Evolutionary conservation across 257 asterid species (phyloP).

Genomic region (Scutellaria baicalensis): DNA sequence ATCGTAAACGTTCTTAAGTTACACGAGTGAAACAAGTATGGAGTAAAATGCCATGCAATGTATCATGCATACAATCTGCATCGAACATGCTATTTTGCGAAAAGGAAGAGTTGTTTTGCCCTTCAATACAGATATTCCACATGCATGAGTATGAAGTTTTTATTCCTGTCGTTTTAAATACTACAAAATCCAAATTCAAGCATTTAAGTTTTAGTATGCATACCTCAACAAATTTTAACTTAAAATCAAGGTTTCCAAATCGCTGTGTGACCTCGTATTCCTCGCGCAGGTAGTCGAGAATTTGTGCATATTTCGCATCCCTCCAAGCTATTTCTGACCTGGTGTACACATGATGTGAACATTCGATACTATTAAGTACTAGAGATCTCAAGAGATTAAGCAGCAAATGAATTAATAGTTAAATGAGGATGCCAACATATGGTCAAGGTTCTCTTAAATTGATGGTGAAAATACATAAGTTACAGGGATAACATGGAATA

Average conservation of each 20-base stretch:
- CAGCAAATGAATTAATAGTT: background rate
- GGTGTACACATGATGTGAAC: slow-evolving; percentile 13
- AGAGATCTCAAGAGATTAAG: background rate
- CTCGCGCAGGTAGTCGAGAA: slow-evolving; percentile 89
- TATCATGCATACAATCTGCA: no score
- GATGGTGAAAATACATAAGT: background rate
- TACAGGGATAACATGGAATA: background rate
- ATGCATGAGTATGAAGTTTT: no score
- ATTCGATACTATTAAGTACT: background rate
- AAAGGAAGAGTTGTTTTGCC: no score
- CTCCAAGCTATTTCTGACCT: slow-evolving; percentile 99
- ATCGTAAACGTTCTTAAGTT: no score
- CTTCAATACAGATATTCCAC: no score
- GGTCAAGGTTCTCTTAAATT: background rate
- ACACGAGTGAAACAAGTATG: no score
- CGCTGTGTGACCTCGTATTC: slow-evolving; percentile 95
- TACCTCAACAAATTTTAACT: slow-evolving; percentile 93
- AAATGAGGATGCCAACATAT: background rate
- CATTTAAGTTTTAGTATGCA: background rate
- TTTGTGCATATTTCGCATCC: slow-evolving; percentile 90
- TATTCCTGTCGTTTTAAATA: background rate
- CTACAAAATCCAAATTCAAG: background rate
- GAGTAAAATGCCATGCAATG: no score
- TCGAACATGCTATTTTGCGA: no score
- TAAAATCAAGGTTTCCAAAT: slow-evolving; percentile 88